A percentile compares a stretch with the other conserved stretches of the same genome.
Evolutionary conservation across 2,329 filamentous ascomycete genomes (phyloP).

Genomic region (Colletotrichum cordylinicola): DNA sequence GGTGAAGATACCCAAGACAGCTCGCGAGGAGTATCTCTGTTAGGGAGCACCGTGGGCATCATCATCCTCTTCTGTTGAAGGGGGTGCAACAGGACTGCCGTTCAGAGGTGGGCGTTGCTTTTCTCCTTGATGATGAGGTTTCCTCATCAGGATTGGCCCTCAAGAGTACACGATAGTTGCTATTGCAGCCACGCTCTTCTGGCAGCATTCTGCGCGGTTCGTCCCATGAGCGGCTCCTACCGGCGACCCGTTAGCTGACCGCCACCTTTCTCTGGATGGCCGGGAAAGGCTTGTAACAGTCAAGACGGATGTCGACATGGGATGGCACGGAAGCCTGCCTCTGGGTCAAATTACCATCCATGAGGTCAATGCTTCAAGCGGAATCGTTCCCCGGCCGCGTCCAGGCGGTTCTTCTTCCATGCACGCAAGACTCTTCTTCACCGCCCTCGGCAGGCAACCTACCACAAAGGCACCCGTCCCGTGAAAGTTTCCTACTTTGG

Average conservation of each 20-base stretch:
- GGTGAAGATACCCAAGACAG: slow-evolving; percentile 4
- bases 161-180: not conserved
- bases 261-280: not conserved
- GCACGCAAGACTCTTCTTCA: not conserved
- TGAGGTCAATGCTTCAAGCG: not conserved
- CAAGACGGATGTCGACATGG: not conserved
- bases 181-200: not conserved
- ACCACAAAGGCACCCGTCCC: not conserved
- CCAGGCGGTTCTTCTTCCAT: not conserved
- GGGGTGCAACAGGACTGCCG: not conserved
- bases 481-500: not conserved
- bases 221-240: not conserved
- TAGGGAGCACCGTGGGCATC: not conserved
- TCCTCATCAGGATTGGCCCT: not conserved
- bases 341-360: not conserved
- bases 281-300: not conserved
- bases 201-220: not conserved
- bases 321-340: not conserved
- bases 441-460: not conserved
- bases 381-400: not conserved
- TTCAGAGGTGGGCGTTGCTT: not conserved
- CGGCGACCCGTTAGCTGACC: not conserved
- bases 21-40: not conserved
- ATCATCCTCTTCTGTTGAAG: not conserved
- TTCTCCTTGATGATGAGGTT: not conserved